A percentile compares a stretch with the other conserved stretches of the same genome.
phyloP scores from a whole-genome alignment of 805 yeast species.

The Hanseniaspora lachancei region DNA sequence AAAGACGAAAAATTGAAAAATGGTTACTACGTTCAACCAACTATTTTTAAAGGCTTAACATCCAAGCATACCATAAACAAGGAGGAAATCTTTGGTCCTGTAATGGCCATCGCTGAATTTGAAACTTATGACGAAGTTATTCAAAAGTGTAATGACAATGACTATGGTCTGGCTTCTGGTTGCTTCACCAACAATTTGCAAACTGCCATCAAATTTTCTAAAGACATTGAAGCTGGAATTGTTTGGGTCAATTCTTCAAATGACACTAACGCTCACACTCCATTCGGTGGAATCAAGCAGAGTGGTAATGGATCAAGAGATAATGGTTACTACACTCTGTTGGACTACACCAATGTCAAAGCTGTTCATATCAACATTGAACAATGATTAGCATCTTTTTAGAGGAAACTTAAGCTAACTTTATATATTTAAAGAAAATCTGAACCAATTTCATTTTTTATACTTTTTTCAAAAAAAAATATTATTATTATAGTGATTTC shows the following conservation, averaged over 20 bases:
- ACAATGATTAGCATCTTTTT: slow-evolving; percentile 13
- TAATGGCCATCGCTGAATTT: slow-evolving; percentile 33
- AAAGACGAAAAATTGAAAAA: slow-evolving; percentile 16
- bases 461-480: no score
- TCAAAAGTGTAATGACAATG: slow-evolving; percentile 32
- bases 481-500: no score
- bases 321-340: slow-evolving; percentile 52
- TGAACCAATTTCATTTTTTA: not conserved
- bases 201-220: slow-evolving; percentile 31
- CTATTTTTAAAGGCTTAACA: slow-evolving; percentile 35
- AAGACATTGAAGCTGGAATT: slow-evolving; percentile 35
- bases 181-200: slow-evolving; percentile 31
- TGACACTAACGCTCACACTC: slow-evolving; percentile 42
- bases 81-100: slow-evolving; percentile 46
- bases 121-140: slow-evolving; percentile 34
- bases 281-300: slow-evolving; percentile 59
- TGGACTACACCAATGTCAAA: slow-evolving; percentile 50
- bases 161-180: slow-evolving; percentile 38
- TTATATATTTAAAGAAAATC: not conserved
- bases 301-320: slow-evolving; percentile 52
- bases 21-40: slow-evolving; percentile 35
- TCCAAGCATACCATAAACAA: slow-evolving; percentile 31
- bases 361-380: slow-evolving; percentile 60
- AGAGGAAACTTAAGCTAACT: not conserved
- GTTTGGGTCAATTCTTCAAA: slow-evolving; percentile 50